Evolutionary conservation across 345 rosid genomes (phyloP).

Genomic region (Pelargonium nanum): DNA sequence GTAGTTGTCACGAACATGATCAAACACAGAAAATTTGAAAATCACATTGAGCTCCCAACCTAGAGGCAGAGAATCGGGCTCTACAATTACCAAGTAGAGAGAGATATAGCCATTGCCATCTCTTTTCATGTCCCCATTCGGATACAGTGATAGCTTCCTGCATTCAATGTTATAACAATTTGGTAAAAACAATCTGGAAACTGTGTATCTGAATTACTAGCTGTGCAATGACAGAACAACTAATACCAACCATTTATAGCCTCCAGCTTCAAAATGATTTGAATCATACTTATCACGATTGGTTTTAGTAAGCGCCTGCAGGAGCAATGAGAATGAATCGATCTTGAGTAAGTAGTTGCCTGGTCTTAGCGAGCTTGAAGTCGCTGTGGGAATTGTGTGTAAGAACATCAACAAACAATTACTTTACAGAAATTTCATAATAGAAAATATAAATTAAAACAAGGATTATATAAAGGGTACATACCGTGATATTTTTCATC

Average conservation of each 20-base stretch:
- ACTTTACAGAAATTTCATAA: too few relatives aligned
- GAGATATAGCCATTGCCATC: constrained; percentile 6
- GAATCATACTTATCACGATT: neutral
- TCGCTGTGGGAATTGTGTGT: too few relatives aligned
- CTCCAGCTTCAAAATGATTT: neutral
- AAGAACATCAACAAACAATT: too few relatives aligned
- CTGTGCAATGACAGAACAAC: too few relatives aligned
- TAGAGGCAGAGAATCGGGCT: neutral
- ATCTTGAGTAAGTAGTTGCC: neutral
- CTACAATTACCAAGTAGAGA: constrained; percentile 8
- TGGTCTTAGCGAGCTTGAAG: neutral
- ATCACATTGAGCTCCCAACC: constrained; percentile 8
- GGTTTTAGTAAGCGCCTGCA: neutral
- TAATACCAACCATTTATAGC: neutral
- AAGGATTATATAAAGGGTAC: too few relatives aligned
- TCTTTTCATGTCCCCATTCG: constrained; percentile 9
- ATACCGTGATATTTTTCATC: too few relatives aligned
- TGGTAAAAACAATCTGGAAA: too few relatives aligned
- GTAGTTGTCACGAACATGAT: neutral
- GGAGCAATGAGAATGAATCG: neutral
- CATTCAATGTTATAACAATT: too few relatives aligned
- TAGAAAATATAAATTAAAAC: too few relatives aligned
- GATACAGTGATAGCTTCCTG: constrained; percentile 14
- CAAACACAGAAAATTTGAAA: constrained; percentile 7
- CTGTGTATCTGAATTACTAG: too few relatives aligned